Percentiles rank a stretch among this genome's conserved stretches.
phyloP scores from a whole-genome alignment of 1,284 basidiomycete genomes.

The Heterobasidion occidentale region DNA sequence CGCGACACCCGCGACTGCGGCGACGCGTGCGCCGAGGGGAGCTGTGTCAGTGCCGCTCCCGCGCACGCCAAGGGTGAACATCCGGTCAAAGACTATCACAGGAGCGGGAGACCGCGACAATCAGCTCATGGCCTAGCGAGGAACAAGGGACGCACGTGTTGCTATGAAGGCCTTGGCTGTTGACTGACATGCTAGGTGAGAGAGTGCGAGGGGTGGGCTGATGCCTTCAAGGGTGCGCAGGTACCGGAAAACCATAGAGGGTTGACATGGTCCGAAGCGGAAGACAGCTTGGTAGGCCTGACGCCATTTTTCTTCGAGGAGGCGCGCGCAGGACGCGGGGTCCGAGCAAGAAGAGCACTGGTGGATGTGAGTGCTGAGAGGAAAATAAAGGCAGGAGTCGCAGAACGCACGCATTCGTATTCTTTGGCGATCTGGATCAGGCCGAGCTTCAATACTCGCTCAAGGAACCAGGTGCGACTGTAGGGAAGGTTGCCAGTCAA shows the following conservation, averaged over 20 bases:
- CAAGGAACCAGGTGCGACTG: constrained; percentile 89
- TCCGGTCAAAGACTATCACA: constrained; percentile 76
- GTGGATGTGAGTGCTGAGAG: not conserved
- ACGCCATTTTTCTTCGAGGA: constrained; percentile 91
- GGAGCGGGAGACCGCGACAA: not conserved
- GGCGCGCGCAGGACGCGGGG: constrained; percentile 66
- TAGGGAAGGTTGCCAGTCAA: not conserved
- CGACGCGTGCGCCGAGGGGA: constrained; percentile 53
- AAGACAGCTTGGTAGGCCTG: constrained; percentile 84
- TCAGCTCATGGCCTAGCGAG: not conserved
- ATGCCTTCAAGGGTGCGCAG: constrained; percentile 76
- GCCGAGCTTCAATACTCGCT: constrained; percentile 87
- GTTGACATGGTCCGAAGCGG: constrained; percentile 83
- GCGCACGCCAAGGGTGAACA: constrained; percentile 81
- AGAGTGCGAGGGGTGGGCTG: constrained; percentile 71
- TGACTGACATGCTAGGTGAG: constrained; percentile 80
- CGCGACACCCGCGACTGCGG: constrained; percentile 52
- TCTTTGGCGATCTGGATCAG: constrained; percentile 82
- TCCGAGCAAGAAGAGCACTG: constrained; percentile 85
- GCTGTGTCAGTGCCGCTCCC: constrained; percentile 57
- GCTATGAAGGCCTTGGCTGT: constrained; percentile 82
- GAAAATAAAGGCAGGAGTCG: too few relatives aligned
- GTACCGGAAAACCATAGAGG: constrained; percentile 85
- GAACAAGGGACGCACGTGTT: constrained; percentile 48
- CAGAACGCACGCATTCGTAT: constrained; percentile 69